Conservation (phyloP, 2,329 filamentous ascomycete genomes). For the Nigrospora osmanthi region DNA sequence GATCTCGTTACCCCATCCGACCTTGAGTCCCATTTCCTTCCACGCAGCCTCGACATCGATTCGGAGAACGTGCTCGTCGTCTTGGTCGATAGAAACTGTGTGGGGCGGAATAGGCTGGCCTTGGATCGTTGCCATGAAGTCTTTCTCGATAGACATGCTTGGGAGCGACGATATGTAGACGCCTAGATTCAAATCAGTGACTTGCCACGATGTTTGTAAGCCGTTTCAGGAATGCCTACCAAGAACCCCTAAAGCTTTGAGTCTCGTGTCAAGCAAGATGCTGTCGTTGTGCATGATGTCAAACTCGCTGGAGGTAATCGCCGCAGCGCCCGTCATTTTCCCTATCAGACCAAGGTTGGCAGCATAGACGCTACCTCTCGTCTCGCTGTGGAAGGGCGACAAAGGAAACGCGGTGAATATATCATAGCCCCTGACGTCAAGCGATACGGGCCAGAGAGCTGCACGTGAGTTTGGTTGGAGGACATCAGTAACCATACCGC, state of each 20-base stretch:
- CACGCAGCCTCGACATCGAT: slow-evolving; percentile 74
- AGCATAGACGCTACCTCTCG: slow-evolving; percentile 37
- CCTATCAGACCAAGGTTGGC: slow-evolving; percentile 71
- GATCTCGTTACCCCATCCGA: slow-evolving; percentile 76
- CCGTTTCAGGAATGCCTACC: slow-evolving; percentile 32
- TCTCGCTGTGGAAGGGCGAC: slow-evolving; percentile 42
- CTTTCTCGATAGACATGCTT: slow-evolving; percentile 47
- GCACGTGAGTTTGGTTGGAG: slow-evolving; percentile 33
- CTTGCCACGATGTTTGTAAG: background rate
- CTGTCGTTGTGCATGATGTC: slow-evolving; percentile 46
- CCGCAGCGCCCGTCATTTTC: slow-evolving; percentile 86
- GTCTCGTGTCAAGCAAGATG: slow-evolving; percentile 55
- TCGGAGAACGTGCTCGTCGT: slow-evolving; percentile 56
- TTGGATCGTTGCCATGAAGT: slow-evolving; percentile 69
- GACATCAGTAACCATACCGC: slow-evolving; percentile 51
- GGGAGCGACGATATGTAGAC: slow-evolving; percentile 69
- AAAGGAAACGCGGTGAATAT: slow-evolving; percentile 71
- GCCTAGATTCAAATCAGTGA: slow-evolving; percentile 33
- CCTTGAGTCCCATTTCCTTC: slow-evolving; percentile 61
- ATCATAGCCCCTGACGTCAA: slow-evolving; percentile 66
- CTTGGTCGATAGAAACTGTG: slow-evolving; percentile 51
- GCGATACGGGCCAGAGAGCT: slow-evolving; percentile 51
- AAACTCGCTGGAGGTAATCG: slow-evolving; percentile 57
- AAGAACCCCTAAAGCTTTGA: slow-evolving; percentile 74
- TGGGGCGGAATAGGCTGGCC: slow-evolving; percentile 60